Evolutionary conservation across 1,139 yeast genomes (phyloP).

Genomic region (Taiozyma onychis): DNA sequence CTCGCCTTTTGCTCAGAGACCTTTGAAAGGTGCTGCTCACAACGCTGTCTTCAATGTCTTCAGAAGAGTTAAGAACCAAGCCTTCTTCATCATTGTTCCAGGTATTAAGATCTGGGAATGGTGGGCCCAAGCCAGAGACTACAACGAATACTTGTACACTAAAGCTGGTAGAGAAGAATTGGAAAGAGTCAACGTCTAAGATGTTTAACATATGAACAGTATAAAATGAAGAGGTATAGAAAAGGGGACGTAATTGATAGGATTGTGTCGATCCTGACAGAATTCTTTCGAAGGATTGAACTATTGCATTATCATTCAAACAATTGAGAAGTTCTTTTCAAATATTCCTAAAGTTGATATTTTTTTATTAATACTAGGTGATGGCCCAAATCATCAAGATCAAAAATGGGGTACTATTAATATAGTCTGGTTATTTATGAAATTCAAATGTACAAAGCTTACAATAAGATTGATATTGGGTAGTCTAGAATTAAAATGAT

Average conservation of each 20-base stretch:
- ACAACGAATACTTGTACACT: slow-evolving; percentile 93
- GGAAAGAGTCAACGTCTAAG: slow-evolving; percentile 68
- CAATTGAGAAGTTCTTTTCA: neutral
- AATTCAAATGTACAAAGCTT: neutral
- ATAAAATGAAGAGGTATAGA: neutral
- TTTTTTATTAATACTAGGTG: neutral
- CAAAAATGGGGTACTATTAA: neutral
- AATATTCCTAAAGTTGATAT: neutral
- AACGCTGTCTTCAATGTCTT: slow-evolving; percentile 87
- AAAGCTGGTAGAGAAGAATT: slow-evolving; percentile 96
- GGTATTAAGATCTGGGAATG: slow-evolving; percentile 75
- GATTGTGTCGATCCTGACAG: neutral
- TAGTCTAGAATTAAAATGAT: neutral
- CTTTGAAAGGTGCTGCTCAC: slow-evolving; percentile 81
- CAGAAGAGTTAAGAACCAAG: slow-evolving; percentile 91
- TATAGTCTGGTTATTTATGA: neutral
- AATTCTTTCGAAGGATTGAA: neutral
- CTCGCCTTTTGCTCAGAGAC: slow-evolving; percentile 91
- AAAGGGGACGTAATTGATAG: neutral
- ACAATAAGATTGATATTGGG: neutral
- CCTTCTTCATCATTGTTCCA: slow-evolving; percentile 74
- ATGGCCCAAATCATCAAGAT: neutral
- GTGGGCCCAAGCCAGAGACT: slow-evolving; percentile 85
- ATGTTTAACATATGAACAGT: neutral
- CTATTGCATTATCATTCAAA: neutral